phyloP scores from a whole-genome alignment of 108 stramenopile genomes.

The Cyclotella choctawhatcheeana region DNA sequence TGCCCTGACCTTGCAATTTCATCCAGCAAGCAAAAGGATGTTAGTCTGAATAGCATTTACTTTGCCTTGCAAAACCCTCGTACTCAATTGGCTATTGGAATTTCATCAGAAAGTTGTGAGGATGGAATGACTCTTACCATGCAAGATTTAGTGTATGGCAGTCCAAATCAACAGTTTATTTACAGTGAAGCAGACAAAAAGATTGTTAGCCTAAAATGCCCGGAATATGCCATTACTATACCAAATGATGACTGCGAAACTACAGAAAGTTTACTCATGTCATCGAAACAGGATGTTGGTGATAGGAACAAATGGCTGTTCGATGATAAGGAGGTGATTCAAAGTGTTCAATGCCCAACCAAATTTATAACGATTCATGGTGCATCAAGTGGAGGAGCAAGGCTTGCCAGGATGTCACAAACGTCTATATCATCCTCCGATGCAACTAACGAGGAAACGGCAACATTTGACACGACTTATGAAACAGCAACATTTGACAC shows the following conservation, averaged over 20 bases:
- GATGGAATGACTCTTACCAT: not conserved
- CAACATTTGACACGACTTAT: no score
- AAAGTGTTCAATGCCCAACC: not conserved
- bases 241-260: not conserved
- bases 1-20: not conserved
- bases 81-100: not conserved
- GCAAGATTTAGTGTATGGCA: not conserved
- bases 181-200: not conserved
- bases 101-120: not conserved
- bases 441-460: no score
- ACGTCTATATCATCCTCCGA: no score
- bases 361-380: not conserved
- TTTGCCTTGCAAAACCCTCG: no score
- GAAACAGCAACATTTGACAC: no score
- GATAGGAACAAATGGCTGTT: not conserved
- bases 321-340: not conserved
- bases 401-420: not conserved
- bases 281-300: not conserved
- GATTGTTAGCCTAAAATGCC: not conserved
- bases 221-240: not conserved
- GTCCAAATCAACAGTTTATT: not conserved
- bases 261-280: not conserved
- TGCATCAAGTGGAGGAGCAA: not conserved
- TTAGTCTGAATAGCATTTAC: no score
- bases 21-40: not conserved